These are phyloP conservation scores for Taphrina betulina DNA, from an alignment of 1,139 yeast species.

Conservation along the genomic window DNA sequence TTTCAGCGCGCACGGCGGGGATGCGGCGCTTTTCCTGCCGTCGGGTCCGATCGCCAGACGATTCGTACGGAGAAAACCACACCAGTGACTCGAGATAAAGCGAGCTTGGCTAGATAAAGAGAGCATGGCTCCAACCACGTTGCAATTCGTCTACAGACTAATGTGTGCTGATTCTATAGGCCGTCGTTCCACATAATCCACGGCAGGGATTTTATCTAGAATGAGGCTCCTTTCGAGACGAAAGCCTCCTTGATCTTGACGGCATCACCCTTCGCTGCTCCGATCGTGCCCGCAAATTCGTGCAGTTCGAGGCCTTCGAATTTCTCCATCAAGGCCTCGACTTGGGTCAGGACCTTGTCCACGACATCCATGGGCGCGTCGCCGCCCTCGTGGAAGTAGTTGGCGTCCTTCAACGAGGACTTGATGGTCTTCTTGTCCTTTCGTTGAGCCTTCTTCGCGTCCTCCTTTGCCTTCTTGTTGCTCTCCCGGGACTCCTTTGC, in stretches of 20 bases:
- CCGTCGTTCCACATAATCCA: too few relatives aligned
- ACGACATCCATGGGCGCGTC: slow-evolving; percentile 63
- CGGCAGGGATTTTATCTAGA: too few relatives aligned
- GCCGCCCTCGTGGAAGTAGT: slow-evolving; percentile 73
- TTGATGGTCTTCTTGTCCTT: slow-evolving; percentile 94
- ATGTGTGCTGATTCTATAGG: too few relatives aligned
- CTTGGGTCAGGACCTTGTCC: slow-evolving; percentile 54
- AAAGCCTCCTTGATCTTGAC: slow-evolving; percentile 40
- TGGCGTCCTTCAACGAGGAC: slow-evolving; percentile 75
- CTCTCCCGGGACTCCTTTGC: slow-evolving; percentile 62
- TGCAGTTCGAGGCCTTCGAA: slow-evolving; percentile 63
- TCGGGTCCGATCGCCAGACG: too few relatives aligned
- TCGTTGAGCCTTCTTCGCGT: slow-evolving; percentile 95
- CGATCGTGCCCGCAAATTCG: slow-evolving; percentile 44
- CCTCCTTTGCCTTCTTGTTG: slow-evolving; percentile 87
- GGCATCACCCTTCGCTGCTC: slow-evolving; percentile 53
- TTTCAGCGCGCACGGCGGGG: too few relatives aligned
- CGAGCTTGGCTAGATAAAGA: too few relatives aligned
- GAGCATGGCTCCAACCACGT: too few relatives aligned
- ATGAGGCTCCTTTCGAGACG: slow-evolving; percentile 18
- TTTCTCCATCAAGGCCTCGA: slow-evolving; percentile 73
- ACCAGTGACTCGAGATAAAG: too few relatives aligned
- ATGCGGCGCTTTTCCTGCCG: too few relatives aligned
- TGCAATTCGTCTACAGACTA: too few relatives aligned
- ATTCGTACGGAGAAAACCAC: too few relatives aligned